Conservation (phyloP, 139 green algal species). For the Microglena sp. region DNA sequence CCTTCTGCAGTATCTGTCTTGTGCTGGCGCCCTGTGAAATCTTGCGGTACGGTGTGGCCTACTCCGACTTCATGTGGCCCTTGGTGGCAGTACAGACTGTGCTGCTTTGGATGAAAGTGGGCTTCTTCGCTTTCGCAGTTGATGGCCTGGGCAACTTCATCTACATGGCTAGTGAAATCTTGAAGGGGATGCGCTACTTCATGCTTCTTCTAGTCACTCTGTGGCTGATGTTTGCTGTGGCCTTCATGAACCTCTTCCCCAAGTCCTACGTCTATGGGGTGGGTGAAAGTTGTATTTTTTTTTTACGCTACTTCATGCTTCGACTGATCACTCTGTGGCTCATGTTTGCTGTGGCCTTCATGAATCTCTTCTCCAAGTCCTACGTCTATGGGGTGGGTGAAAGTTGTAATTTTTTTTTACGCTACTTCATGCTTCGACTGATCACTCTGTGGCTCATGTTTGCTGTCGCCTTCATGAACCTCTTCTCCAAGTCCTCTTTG, state of each 20-base stretch:
- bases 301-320: slow-evolving; percentile 32
- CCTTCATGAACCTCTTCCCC: slow-evolving; percentile 39
- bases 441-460: slow-evolving; percentile 27
- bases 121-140: slow-evolving; percentile 30
- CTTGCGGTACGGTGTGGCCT: no score
- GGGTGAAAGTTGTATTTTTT: no score
- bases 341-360: slow-evolving; percentile 26
- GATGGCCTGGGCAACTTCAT: slow-evolving; percentile 35
- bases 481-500: no score
- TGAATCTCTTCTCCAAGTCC: slow-evolving; percentile 39
- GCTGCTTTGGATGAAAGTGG: slow-evolving; percentile 20
- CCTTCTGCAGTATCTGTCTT: no score
- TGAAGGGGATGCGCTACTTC: slow-evolving; percentile 24
- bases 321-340: slow-evolving; percentile 26
- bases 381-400: no score
- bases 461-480: slow-evolving; percentile 27
- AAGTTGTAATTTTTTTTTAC: no score
- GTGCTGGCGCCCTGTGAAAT: no score
- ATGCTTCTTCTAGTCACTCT: slow-evolving; percentile 25
- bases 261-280: no score
- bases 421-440: slow-evolving; percentile 31
- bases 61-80: no score
- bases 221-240: slow-evolving; percentile 24
- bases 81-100: slow-evolving; percentile 3
- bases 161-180: background rate